Conservation (phyloP, 139 green algal genomes). For the Diplosphaera chodatii region DNA sequence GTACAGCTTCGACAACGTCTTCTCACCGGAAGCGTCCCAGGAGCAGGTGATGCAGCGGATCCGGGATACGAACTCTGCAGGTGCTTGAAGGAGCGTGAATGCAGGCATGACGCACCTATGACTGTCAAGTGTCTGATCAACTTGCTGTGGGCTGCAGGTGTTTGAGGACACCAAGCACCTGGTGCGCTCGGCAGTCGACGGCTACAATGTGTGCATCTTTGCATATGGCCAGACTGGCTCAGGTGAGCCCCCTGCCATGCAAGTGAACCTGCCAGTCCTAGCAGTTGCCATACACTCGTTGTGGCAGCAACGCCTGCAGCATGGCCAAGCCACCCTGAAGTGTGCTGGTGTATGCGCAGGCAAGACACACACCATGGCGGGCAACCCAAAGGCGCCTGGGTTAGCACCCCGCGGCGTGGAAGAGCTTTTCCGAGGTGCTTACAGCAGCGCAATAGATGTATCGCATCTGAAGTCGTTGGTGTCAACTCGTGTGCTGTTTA, state of each 20-base stretch:
- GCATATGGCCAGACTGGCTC: slow-evolving; percentile 73
- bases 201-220: slow-evolving; percentile 71
- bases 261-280: too few species aligned
- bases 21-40: slow-evolving; percentile 53
- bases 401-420: slow-evolving; percentile 80
- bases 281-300: too few species aligned
- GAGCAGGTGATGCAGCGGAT: slow-evolving; percentile 39
- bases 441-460: too few species aligned
- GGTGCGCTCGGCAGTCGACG: slow-evolving; percentile 88
- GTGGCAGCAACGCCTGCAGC: too few species aligned
- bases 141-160: slow-evolving; percentile 44
- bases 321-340: too few species aligned
- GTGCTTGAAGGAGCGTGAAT: too few species aligned
- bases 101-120: too few species aligned
- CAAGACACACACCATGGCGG: slow-evolving; percentile 8
- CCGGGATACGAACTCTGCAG: too few species aligned
- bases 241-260: slow-evolving; percentile 68
- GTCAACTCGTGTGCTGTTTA: too few species aligned
- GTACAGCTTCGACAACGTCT: slow-evolving; percentile 90
- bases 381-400: slow-evolving; percentile 43
- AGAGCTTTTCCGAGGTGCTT: slow-evolving; percentile 70
- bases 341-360: slow-evolving; percentile 32
- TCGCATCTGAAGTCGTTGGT: too few species aligned
- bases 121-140: too few species aligned
- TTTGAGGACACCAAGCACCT: slow-evolving; percentile 97